Evolutionary conservation across 176 grass and related monocot genomes (phyloP).

Genomic region (Melocanna baccifera): DNA sequence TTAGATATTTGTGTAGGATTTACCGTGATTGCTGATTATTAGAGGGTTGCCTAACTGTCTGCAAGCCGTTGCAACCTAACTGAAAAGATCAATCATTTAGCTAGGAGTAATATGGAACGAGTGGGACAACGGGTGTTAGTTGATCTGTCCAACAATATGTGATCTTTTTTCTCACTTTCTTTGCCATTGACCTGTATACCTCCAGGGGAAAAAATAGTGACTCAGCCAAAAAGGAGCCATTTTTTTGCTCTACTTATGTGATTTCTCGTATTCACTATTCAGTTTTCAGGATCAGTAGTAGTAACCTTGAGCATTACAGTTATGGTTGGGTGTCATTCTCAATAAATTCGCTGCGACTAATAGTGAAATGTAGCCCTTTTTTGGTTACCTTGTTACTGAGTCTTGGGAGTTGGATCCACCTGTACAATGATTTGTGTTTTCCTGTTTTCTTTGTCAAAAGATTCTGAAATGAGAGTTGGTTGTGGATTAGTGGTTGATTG

Average conservation of each 20-base stretch:
- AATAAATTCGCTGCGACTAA: neutral
- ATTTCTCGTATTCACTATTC: neutral
- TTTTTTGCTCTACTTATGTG: neutral
- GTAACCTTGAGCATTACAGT: neutral
- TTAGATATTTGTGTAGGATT: neutral
- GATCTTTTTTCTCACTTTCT: neutral
- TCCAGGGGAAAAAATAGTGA: neutral
- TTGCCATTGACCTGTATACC: neutral
- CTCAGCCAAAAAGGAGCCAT: neutral
- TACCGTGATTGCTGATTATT: neutral
- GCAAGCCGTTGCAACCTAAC: neutral
- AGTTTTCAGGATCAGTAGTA: neutral
- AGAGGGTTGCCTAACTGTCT: neutral
- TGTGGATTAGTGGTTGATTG: no score
- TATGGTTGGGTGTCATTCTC: neutral
- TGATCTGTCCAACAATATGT: neutral
- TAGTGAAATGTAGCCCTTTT: no score
- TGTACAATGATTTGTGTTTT: no score
- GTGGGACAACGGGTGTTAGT: neutral
- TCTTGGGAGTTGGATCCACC: no score
- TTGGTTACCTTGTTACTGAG: no score
- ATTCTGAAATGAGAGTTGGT: no score
- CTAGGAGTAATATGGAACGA: neutral
- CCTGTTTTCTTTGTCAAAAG: no score
- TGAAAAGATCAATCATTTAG: neutral